phyloP scores from a whole-genome alignment of 495 filamentous ascomycete species.

The Clavariopsis aquatica region DNA sequence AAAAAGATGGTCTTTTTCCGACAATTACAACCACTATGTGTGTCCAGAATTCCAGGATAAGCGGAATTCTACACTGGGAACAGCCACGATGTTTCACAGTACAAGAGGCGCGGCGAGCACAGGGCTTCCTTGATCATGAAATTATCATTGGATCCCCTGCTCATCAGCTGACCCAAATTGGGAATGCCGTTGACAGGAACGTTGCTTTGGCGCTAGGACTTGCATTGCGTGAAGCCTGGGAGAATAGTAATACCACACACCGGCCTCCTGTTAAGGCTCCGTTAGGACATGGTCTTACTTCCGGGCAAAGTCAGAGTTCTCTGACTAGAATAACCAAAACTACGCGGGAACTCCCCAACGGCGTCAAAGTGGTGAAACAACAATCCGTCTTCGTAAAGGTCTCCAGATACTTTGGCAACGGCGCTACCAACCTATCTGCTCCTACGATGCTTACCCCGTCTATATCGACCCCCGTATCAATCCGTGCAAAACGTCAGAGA shows the following conservation, averaged over 20 bases:
- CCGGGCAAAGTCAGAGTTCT: neutral
- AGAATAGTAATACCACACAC: neutral
- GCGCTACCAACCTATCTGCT: neutral
- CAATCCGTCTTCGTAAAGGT: neutral
- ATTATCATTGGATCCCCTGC: conserved; percentile 58
- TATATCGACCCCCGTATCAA: no score
- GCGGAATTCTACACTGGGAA: conserved; percentile 60
- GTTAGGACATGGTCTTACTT: neutral
- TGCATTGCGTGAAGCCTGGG: conserved; percentile 59
- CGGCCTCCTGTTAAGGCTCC: neutral
- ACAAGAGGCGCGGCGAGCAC: conserved; percentile 64
- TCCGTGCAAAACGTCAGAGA: neutral
- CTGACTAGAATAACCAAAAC: neutral
- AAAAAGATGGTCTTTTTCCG: conserved; percentile 53
- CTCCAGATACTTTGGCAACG: neutral
- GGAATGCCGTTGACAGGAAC: conserved; percentile 69
- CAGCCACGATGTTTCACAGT: conserved; percentile 59
- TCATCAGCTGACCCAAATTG: conserved; percentile 63
- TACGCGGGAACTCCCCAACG: neutral
- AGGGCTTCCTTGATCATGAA: conserved; percentile 68
- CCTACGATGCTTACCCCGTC: neutral
- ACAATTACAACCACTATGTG: conserved; percentile 57
- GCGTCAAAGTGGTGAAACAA: neutral
- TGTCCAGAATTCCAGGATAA: conserved; percentile 52
- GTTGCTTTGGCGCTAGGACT: conserved; percentile 65